Base-by-base conservation (phyloP, 2,329 filamentous ascomycete genomes). In the Aspergillus sp. region DNA sequence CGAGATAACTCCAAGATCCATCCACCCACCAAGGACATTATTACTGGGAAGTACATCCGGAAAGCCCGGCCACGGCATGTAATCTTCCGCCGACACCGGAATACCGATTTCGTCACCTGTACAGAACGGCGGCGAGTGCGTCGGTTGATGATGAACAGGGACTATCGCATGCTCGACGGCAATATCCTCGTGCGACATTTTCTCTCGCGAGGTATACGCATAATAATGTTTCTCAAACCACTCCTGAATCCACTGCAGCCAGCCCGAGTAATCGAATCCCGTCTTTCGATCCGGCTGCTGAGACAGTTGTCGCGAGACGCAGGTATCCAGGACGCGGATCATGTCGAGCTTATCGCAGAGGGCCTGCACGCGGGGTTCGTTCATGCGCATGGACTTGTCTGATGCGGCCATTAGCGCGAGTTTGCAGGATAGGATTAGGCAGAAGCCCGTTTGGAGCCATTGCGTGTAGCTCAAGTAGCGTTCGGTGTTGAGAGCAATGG, bases 391-490 rank as follows among this genome's bases (percentile, higher is more conserved):
- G 47, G 48, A 7, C 19, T 51, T 41, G 7, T 57, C 55, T 2
- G 47, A 51, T 9, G 51, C 34, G 0, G 55, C 55, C 55, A 57
- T 51, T 13, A 52, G 8, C 2, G 55, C 51, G 7, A 67, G 54
- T 28, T 65, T 67, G 51, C 57, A 60, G 4, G 65, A 54, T 3
- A 67, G 48, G 2, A 64, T 62, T 3, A 63, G 23, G 34, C 53
- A 57, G 59, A 79, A 79, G 4, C 72, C 76, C 17, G 79, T 56
- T 60, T 80, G 77, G 2, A 80, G 69, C 77, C 78, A 80, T 61
- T 79, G 71, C 1, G 75, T 68, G 54, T 80, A 79, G 41, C 74
- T 79, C 19, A 79, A 70, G 1, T 67, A 66, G 49, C 73, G 68
- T 57, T 80, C 77, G 7, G 71, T 68, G 41, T 72, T 70, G 4